These are phyloP conservation scores for Marsdenia floribunda DNA, from an alignment of 257 asterid species.

Conservation along the genomic window DNA sequence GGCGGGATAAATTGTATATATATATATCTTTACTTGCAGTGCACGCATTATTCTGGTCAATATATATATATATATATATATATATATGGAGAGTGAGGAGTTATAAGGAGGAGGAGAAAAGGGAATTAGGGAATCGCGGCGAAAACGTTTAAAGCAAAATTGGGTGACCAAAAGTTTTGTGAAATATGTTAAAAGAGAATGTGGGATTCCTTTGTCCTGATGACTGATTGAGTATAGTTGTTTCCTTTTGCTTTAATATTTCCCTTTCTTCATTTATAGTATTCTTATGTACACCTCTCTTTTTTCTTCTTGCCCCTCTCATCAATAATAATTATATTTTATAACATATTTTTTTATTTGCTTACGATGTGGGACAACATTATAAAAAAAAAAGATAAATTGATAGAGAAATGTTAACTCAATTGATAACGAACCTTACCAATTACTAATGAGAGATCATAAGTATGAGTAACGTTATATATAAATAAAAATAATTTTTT, in stretches of 20 bases:
- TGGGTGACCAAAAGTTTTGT: neutral
- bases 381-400: too few relatives aligned
- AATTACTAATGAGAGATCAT: too few relatives aligned
- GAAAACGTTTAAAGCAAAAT: conserved; percentile 9
- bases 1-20: neutral
- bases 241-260: neutral
- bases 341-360: too few relatives aligned
- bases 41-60: conserved; percentile 15
- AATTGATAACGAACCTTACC: too few relatives aligned
- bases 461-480: too few relatives aligned
- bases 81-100: too few relatives aligned
- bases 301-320: neutral
- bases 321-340: too few relatives aligned
- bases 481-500: too few relatives aligned
- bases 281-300: neutral
- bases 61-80: neutral
- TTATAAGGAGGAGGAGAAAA: neutral
- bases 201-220: neutral
- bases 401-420: too few relatives aligned
- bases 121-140: neutral
- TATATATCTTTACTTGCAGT: conserved; percentile 10
- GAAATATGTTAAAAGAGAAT: neutral
- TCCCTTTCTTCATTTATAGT: neutral
- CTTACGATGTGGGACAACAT: too few relatives aligned
- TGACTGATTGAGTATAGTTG: too few relatives aligned